Evolutionary conservation across 1,139 yeast species (phyloP).

Genomic region (Hyphopichia wangnamkhiaoensis): DNA sequence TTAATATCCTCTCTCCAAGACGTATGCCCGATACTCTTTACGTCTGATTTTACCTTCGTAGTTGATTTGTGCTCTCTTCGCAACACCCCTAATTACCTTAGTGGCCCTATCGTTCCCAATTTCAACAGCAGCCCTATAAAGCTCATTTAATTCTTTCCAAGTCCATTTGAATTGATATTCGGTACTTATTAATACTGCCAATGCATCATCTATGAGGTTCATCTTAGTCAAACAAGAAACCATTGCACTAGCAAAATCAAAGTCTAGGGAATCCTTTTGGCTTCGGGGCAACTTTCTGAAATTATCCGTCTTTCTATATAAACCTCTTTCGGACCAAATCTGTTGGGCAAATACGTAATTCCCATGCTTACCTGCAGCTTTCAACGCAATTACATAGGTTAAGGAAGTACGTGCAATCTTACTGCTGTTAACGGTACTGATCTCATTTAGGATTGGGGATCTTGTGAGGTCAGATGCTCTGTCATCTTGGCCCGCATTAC

Average conservation of each 20-base stretch:
- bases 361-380: constrained; percentile 60
- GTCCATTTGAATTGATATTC: constrained; percentile 74
- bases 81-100: constrained; percentile 37
- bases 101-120: constrained; percentile 50
- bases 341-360: constrained; percentile 59
- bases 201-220: constrained; percentile 65
- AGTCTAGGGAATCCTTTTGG: constrained; percentile 55
- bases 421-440: constrained; percentile 4
- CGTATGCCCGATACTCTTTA: constrained; percentile 32
- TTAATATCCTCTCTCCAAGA: constrained; percentile 34
- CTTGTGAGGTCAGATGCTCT: constrained; percentile 12
- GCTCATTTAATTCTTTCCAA: constrained; percentile 51
- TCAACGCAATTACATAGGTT: constrained; percentile 63
- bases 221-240: constrained; percentile 52
- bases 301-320: constrained; percentile 54
- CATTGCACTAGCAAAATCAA: constrained; percentile 68
- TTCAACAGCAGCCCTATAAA: constrained; percentile 49
- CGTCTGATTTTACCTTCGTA: constrained; percentile 42
- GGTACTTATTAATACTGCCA: constrained; percentile 66
- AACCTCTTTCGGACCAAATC: constrained; percentile 79
- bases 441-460: constrained; percentile 27
- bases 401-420: constrained; percentile 50
- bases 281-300: constrained; percentile 43
- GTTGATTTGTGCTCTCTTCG: constrained; percentile 33
- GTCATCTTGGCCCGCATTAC: neutral